Conservation (phyloP, 225 moss, liverwort and hornwort genomes). For the Antitrichia curtipendula region DNA sequence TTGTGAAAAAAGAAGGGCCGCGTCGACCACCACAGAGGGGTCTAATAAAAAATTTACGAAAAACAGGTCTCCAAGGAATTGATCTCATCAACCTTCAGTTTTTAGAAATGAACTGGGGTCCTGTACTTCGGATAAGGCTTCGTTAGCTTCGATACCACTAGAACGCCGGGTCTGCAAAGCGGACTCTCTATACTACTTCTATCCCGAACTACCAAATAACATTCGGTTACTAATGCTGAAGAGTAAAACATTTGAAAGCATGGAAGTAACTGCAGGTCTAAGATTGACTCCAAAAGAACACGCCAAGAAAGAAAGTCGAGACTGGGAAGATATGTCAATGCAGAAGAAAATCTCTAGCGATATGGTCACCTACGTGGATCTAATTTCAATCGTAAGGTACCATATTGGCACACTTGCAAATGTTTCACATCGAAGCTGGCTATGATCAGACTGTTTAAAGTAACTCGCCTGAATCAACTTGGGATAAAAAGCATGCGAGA, state of each 20-base stretch:
- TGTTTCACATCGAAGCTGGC: background rate
- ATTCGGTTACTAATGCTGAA: background rate
- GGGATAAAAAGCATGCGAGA: conserved; percentile 69
- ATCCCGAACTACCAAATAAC: background rate
- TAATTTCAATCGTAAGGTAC: background rate
- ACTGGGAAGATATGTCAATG: background rate
- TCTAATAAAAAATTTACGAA: background rate
- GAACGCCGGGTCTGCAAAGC: background rate
- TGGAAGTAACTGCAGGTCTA: background rate
- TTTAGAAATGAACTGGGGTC: background rate
- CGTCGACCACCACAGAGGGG: background rate
- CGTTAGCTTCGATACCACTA: background rate
- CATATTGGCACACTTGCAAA: background rate
- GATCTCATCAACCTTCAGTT: background rate
- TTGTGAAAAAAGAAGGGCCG: background rate
- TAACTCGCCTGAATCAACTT: conserved; percentile 18
- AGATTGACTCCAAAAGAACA: background rate
- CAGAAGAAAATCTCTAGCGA: background rate
- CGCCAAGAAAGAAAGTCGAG: background rate
- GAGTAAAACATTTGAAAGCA: background rate
- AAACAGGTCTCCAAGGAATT: background rate
- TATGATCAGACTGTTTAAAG: background rate
- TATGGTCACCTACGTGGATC: background rate
- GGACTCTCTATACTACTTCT: background rate
- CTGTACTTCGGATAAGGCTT: background rate